Evolutionary conservation across 768 basidiomycete genomes (phyloP), one percentile per base, ranked within the genome.

Genomic region (Phylloporus arenicola): DNA sequence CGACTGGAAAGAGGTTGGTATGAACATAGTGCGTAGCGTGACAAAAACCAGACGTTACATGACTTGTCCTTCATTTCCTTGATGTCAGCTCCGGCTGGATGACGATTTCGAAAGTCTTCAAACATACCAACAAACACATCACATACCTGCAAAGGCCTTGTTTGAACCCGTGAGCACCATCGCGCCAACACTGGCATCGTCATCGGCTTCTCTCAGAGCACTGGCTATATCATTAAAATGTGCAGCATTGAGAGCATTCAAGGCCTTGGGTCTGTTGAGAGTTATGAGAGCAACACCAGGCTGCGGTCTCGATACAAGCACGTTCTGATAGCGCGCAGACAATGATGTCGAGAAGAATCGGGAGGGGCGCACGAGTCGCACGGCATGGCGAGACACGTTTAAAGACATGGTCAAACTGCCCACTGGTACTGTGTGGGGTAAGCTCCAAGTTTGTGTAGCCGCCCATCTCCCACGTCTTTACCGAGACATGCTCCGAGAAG

Each of bases 31-130:
- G 33, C n/a, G 25, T 14, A 5, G 2, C 11, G 17, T 13, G 9
- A 31, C 10, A 29, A 41, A 30, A 39, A 14, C 6, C 10, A 13
- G 24, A 70, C 81, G n/a, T 63, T 61, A 92, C 92, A 96, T 52
- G 83, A 73, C 71, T 93, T 93, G 72, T 94, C 90, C 70, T 92
- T 93, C 95, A 98, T 98, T 71, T 98, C 93, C 73, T 96, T 97
- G 71, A 99, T 97, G 70, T 99, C 95, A 19, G 95, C 95, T 3
- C 95, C 93, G 60, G 93, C 93, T 92, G 48, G 40, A 57, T 16
- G 39, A 39, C 31, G 31, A 20, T 13, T 30, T 49, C 24, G 24
- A 53, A 38, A 17, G 12, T 24, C 41, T 37, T 47, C 37, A 25
- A 43, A 12, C 4, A 33, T 19, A 25, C 4, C 11, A 31, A 19